Conservation (phyloP, 2,329 filamentous ascomycete genomes). For the Chrysosporium keratinophilum region DNA sequence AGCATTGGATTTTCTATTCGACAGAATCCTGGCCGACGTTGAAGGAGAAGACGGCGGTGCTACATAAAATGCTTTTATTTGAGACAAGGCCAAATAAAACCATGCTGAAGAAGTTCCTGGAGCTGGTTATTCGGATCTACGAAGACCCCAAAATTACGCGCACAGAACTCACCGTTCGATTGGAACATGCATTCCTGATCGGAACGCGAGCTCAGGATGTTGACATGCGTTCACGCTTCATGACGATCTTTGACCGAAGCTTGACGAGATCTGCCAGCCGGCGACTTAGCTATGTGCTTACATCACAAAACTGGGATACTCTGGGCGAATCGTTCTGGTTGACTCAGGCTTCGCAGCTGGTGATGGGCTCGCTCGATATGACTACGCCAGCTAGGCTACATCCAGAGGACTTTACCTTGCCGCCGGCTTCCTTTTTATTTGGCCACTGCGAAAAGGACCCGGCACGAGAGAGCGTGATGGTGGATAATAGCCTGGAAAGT, state of each 20-base stretch:
- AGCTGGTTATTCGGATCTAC: constrained; percentile 94
- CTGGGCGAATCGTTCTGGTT: constrained; percentile 94
- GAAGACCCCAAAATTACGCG: constrained; percentile 92
- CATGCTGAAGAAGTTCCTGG: constrained; percentile 83
- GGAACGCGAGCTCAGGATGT: constrained; percentile 88
- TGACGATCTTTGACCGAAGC: constrained; percentile 91
- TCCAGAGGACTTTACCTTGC: constrained; percentile 69
- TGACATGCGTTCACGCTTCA: constrained; percentile 92
- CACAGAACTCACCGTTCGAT: constrained; percentile 87
- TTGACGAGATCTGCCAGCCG: constrained; percentile 85
- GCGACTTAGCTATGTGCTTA: constrained; percentile 77
- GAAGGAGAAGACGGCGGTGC: constrained; percentile 95
- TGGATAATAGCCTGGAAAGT: constrained; percentile 70
- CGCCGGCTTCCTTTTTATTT: constrained; percentile 63
- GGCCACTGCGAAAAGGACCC: constrained; percentile 62
- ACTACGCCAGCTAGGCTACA: constrained; percentile 69
- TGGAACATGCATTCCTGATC: constrained; percentile 97
- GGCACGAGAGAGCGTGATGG: constrained; percentile 53
- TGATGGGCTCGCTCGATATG: constrained; percentile 84
- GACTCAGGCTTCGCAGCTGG: constrained; percentile 82
- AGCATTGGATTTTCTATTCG: constrained; percentile 90
- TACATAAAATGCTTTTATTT: constrained; percentile 98
- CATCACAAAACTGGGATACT: constrained; percentile 93
- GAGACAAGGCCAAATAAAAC: constrained; percentile 73
- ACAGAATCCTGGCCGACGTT: constrained; percentile 92